Evolutionary conservation across 78 protist genomes (phyloP).

Genomic region (Speleostelium caveatum): DNA sequence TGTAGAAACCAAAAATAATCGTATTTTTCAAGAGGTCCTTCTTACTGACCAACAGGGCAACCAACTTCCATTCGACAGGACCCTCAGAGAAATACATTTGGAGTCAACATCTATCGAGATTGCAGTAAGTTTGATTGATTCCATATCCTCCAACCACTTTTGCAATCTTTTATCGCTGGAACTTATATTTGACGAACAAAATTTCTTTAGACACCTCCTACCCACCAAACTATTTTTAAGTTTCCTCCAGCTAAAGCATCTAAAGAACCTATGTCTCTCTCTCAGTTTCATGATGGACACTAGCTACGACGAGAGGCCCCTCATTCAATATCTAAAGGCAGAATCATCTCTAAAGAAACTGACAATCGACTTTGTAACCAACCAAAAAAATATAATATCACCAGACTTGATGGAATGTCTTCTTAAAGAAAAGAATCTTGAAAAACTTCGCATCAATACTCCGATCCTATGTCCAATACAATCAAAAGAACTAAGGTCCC

Average conservation of each 20-base stretch:
- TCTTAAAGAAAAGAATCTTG: neutral
- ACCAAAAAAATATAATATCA: neutral
- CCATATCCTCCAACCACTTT: too few species aligned
- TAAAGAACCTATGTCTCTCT: neutral
- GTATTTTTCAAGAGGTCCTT: neutral
- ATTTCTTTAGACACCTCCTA: neutral
- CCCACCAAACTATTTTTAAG: neutral
- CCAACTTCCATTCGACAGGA: neutral
- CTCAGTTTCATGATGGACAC: neutral
- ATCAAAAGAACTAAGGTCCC: neutral
- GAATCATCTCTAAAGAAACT: neutral
- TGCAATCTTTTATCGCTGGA: neutral
- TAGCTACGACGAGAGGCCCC: neutral
- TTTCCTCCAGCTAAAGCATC: neutral
- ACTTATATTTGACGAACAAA: neutral
- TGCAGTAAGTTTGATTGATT: too few species aligned
- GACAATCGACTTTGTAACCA: neutral
- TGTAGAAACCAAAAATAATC: too few species aligned
- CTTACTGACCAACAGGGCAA: neutral
- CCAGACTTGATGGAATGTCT: neutral
- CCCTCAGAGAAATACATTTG: neutral
- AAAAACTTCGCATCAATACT: slow-evolving; percentile 3
- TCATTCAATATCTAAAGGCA: neutral
- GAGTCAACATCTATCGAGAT: slow-evolving; percentile 10
- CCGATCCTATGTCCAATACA: neutral